These are phyloP conservation scores for Paramyrothecium roridum DNA, from an alignment of 2,329 filamentous ascomycete genomes.

Conservation along the genomic window DNA sequence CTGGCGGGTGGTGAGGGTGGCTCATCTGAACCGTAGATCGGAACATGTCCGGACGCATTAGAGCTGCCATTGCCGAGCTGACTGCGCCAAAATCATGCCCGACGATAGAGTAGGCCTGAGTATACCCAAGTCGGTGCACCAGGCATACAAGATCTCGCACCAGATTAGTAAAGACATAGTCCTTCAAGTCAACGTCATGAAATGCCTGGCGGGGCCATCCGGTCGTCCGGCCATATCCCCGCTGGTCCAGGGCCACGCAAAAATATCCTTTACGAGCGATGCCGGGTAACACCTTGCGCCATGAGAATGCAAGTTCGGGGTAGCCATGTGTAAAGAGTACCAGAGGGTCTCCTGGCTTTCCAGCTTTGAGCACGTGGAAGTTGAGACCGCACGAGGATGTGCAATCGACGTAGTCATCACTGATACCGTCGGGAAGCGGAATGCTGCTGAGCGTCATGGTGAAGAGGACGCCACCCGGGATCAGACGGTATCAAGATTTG, in stretches of 20 bases:
- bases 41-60: slow-evolving; percentile 65
- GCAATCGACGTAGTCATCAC: slow-evolving; percentile 49
- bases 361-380: slow-evolving; percentile 59
- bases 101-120: slow-evolving; percentile 53
- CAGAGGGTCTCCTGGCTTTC: slow-evolving; percentile 44
- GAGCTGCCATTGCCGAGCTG: slow-evolving; percentile 53
- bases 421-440: slow-evolving; percentile 48
- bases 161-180: slow-evolving; percentile 23
- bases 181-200: slow-evolving; percentile 25
- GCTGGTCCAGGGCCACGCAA: slow-evolving; percentile 65
- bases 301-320: slow-evolving; percentile 67
- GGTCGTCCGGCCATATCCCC: slow-evolving; percentile 66
- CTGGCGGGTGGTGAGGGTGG: not conserved
- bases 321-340: slow-evolving; percentile 64
- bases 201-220: slow-evolving; percentile 45
- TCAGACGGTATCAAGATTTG: no score
- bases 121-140: slow-evolving; percentile 58
- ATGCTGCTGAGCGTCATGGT: not conserved
- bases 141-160: slow-evolving; percentile 61
- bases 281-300: slow-evolving; percentile 59
- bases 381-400: slow-evolving; percentile 48
- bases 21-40: slow-evolving; percentile 59
- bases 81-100: slow-evolving; percentile 68
- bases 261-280: slow-evolving; percentile 61
- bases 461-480: no score